Base-by-base conservation (phyloP, 2,329 filamentous ascomycete species). In the Lachnellula cervina region DNA sequence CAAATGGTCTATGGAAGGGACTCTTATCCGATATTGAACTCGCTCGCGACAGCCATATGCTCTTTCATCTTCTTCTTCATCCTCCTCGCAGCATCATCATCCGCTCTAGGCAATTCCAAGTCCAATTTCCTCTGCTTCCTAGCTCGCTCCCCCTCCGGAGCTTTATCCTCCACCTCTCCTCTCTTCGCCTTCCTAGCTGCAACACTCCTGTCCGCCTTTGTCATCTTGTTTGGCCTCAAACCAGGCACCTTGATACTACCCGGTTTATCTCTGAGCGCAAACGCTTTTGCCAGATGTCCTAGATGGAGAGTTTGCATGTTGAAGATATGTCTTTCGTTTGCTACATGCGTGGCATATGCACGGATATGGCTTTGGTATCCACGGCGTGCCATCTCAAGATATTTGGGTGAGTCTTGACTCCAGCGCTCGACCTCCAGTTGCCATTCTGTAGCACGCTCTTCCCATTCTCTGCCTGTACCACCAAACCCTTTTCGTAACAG, bases 201-300 rank as follows among this genome's bases (percentile, higher is more conserved):
- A 1, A 70, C 68, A 62, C 74, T 72, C 37, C 73, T 71, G 52
- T 73, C 72, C 45, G 69, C 71, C 53, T 69, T 74, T 40, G 69
- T 72, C 64, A 73, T 70, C 25, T 68, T 70, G 67, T 72, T 76
- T 72, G 66, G 69, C 79, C 69, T 61, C 23, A 70, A 49, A 16
- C 72, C 74, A 9, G 74, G 73, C 62, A 72, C 78, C 35, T 85
- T 85, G 53, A 99, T 95, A 49, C 89, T 88, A 5, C 88, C 88
- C 0, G 94, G 94, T 34, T 90, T 85, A 71, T 99, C 94, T 61
- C 95, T 81, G 62, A 99, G 75, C 1, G 86, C 94, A 69, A 96
- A 99, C 25, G 88, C 90, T 77, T 99, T 99, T 7, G 93, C 93
- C 62, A 94, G 77, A 76, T 99, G 94, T 3, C 94, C 94, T 7